phyloP scores from a whole-genome alignment of 2,329 filamentous ascomycete species.

The Trichoderma sp. region DNA sequence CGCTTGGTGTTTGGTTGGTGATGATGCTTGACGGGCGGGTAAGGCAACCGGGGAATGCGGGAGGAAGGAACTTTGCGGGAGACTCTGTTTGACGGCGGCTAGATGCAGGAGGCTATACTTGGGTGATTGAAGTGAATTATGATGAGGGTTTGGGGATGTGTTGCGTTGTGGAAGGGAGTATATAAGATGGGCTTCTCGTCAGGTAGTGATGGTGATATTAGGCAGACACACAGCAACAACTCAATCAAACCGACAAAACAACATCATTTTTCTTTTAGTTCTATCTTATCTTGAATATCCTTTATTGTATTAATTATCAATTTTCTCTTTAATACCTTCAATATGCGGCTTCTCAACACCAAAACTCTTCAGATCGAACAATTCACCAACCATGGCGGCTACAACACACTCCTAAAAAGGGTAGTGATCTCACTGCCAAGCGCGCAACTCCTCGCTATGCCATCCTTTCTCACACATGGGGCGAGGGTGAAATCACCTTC shows the following conservation, averaged over 20 bases:
- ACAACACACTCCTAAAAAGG: not conserved
- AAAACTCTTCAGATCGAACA: conserved; percentile 25
- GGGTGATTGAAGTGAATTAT: not conserved
- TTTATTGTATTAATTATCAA: not conserved
- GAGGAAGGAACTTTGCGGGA: not conserved
- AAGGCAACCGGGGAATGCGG: not conserved
- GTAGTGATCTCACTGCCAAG: not conserved
- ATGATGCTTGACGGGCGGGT: not conserved
- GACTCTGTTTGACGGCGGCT: not conserved
- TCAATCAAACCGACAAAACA: not conserved
- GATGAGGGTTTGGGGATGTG: not conserved
- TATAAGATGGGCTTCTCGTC: not conserved
- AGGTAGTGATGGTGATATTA: not conserved
- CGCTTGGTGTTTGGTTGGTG: not conserved
- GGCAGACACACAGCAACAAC: not conserved
- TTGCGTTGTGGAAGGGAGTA: not conserved
- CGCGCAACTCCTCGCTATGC: conserved; percentile 26
- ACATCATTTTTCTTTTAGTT: not conserved
- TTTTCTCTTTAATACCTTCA: not conserved
- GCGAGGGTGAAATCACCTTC: conserved; percentile 30
- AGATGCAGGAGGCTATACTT: not conserved
- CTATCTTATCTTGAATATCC: accelerated
- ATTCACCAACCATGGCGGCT: not conserved
- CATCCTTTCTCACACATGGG: conserved; percentile 38
- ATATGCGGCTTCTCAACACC: conserved; percentile 30